phyloP scores from a whole-genome alignment of 768 basidiomycete genomes.

The Tricholoma furcatifolium region DNA sequence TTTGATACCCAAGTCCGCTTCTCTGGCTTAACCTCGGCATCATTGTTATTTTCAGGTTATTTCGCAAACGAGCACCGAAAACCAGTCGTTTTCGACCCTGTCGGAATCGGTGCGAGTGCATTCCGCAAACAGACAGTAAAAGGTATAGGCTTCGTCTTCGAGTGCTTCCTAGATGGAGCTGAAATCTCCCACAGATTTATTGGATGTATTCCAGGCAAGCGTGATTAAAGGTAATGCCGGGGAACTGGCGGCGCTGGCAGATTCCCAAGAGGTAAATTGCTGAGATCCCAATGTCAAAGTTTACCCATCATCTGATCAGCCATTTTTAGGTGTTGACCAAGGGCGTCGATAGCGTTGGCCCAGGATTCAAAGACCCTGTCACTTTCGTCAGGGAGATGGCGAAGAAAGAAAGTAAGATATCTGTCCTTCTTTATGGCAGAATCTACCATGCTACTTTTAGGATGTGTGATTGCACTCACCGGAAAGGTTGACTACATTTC shows the following conservation, averaged over 20 bases:
- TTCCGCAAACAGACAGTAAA: slow-evolving; percentile 64
- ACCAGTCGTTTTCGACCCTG: slow-evolving; percentile 88
- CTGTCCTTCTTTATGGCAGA: background rate
- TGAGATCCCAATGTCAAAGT: background rate
- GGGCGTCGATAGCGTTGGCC: slow-evolving; percentile 85
- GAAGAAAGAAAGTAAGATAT: slow-evolving; percentile 65
- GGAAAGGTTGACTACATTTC: slow-evolving; percentile 83
- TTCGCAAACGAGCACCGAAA: slow-evolving; percentile 68
- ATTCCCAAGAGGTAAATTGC: slow-evolving; percentile 65
- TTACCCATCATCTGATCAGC: background rate
- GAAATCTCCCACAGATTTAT: slow-evolving; percentile 65
- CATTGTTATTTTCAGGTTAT: slow-evolving; percentile 28
- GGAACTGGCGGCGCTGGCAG: slow-evolving; percentile 78
- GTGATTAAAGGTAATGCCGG: slow-evolving; percentile 95
- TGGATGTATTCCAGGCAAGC: slow-evolving; percentile 78
- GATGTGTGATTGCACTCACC: slow-evolving; percentile 79
- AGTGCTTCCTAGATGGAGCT: background rate
- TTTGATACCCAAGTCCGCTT: background rate
- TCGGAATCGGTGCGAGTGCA: slow-evolving; percentile 82
- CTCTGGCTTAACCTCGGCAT: background rate
- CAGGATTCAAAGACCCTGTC: slow-evolving; percentile 74
- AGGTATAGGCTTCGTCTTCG: slow-evolving; percentile 32
- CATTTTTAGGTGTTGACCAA: slow-evolving; percentile 58
- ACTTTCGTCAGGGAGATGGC: slow-evolving; percentile 70
- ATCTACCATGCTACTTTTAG: slow-evolving; percentile 33